Conservation (phyloP, 1,284 basidiomycete genomes). For the Malassezia japonica region DNA sequence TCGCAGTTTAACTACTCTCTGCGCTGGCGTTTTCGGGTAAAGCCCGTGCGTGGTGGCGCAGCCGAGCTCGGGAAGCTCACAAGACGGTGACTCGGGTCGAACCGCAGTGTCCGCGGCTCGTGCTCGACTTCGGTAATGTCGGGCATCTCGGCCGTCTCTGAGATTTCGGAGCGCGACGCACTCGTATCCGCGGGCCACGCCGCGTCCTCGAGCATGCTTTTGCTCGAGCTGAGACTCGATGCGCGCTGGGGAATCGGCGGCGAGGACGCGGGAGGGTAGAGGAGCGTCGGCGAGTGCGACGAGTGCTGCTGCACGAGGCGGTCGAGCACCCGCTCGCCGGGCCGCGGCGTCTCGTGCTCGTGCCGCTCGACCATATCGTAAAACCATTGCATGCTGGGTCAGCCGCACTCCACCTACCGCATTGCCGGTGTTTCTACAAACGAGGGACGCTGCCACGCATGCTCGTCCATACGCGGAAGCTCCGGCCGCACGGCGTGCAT, state of each 20-base stretch:
- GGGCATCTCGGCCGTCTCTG: background rate
- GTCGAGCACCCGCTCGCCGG: background rate
- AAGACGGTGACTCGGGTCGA: constrained; percentile 6
- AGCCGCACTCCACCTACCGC: constrained; percentile 5
- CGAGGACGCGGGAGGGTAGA: background rate
- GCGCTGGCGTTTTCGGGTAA: background rate
- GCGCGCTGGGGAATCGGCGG: no score
- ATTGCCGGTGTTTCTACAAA: constrained; percentile 15
- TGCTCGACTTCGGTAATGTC: background rate
- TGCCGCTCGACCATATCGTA: constrained; percentile 12
- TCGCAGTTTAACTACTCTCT: background rate
- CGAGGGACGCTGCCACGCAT: background rate
- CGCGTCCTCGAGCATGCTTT: no score
- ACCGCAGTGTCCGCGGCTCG: constrained; percentile 1
- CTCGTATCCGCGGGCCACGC: no score
- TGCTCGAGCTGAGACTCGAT: no score
- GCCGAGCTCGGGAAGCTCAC: background rate
- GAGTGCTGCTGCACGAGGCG: background rate
- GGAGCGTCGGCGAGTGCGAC: background rate
- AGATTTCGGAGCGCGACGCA: no score
- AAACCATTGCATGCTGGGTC: constrained; percentile 14
- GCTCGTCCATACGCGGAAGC: background rate
- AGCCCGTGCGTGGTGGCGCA: background rate
- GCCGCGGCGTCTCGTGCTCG: background rate
- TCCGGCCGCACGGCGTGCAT: background rate